Percentiles rank a stretch among this genome's conserved stretches.
These are phyloP conservation scores for Talaromyces sp. DNA, from an alignment of 2,329 filamentous ascomycete genomes.

Conservation along the genomic window DNA sequence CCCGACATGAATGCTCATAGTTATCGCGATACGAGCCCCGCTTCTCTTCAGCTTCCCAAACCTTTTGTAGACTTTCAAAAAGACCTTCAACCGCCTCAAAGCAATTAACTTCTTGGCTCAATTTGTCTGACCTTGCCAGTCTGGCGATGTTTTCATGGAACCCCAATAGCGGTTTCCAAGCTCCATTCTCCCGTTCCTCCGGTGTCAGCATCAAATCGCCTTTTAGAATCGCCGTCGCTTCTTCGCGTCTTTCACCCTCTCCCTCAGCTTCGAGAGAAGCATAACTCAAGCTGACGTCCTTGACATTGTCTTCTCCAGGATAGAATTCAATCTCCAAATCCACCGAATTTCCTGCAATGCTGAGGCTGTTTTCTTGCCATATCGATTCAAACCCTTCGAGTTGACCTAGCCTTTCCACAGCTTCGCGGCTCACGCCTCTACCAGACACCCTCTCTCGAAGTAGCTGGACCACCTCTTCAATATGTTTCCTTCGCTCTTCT, in stretches of 20 bases:
- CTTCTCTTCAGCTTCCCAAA: conserved; percentile 38
- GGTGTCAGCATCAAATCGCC: conserved; percentile 30
- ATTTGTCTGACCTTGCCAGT: conserved; percentile 38
- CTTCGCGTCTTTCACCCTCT: conserved; percentile 36
- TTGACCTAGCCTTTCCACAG: conserved; percentile 36
- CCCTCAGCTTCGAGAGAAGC: conserved; percentile 31
- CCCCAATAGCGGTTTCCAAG: conserved; percentile 31
- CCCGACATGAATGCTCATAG: conserved; percentile 36
- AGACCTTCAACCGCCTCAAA: conserved; percentile 42
- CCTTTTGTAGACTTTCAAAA: conserved; percentile 34
- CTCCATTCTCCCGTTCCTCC: conserved; percentile 24
- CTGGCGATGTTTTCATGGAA: conserved; percentile 40
- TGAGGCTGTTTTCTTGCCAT: conserved; percentile 42
- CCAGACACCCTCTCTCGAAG: conserved; percentile 36
- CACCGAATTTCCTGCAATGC: conserved; percentile 41
- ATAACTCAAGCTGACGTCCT: conserved; percentile 39
- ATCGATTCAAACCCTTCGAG: conserved; percentile 42
- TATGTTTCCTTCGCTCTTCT: conserved; percentile 34
- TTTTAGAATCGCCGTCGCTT: conserved; percentile 38
- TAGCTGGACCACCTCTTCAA: conserved; percentile 35
- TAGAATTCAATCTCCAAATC: conserved; percentile 43
- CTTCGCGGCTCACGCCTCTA: conserved; percentile 38
- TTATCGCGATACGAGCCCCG: conserved; percentile 22
- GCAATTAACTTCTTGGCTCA: conserved; percentile 41
- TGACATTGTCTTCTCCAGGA: conserved; percentile 32